These are phyloP conservation scores for Volvox carteri DNA, from an alignment of 163 green algal species.

Conservation along the genomic window DNA sequence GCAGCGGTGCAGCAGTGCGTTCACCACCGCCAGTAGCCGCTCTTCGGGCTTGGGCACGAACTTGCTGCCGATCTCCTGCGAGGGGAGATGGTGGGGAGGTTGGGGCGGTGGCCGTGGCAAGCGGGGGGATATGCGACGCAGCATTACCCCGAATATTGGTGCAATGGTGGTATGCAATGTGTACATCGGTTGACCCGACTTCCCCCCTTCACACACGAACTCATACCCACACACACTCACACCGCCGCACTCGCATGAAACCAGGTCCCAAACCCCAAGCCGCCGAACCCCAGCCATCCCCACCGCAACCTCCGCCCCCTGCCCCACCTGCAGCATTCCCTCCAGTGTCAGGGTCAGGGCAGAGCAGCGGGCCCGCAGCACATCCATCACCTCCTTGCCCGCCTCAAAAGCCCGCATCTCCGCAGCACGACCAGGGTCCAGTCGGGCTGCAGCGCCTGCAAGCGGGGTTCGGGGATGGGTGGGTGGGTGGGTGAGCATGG, in stretches of 20 bases:
- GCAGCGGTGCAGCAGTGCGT: constrained; percentile 93
- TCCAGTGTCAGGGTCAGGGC: constrained; percentile 66
- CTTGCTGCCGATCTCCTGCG: constrained; percentile 75
- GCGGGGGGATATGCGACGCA: too few species aligned
- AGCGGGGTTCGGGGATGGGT: too few species aligned
- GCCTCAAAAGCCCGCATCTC: constrained; percentile 87
- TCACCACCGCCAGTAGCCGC: constrained; percentile 94
- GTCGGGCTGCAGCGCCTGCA: not conserved
- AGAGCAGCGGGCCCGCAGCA: constrained; percentile 72
- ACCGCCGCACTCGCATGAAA: too few species aligned
- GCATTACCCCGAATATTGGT: too few species aligned
- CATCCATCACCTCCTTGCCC: constrained; percentile 93
- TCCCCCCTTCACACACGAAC: too few species aligned
- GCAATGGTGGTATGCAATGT: too few species aligned
- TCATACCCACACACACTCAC: too few species aligned
- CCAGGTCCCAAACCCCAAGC: too few species aligned
- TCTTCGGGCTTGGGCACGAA: constrained; percentile 94
- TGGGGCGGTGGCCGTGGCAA: too few species aligned
- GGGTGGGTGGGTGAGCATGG: not conserved
- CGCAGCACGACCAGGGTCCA: constrained; percentile 28
- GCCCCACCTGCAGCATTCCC: constrained; percentile 60
- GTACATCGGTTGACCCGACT: too few species aligned
- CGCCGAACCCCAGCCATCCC: too few species aligned
- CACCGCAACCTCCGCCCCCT: too few species aligned
- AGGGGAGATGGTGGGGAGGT: not conserved